phyloP scores from a whole-genome alignment of 495 filamentous ascomycete genomes.

The Penicillium soppii region DNA sequence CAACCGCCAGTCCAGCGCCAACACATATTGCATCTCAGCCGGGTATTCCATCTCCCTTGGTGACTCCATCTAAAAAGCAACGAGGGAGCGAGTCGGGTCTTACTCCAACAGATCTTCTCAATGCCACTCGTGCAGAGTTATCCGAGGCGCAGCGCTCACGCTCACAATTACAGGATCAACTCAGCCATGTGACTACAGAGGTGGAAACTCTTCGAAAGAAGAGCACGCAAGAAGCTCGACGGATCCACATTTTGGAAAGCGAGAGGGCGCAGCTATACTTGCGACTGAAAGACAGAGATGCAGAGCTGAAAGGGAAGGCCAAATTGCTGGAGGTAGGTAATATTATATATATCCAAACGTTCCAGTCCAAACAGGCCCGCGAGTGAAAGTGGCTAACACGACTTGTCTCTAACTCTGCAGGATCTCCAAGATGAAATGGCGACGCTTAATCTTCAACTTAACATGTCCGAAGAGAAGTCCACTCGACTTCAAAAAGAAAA shows the following conservation, averaged over 20 bases:
- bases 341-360: not conserved
- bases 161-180: conserved; percentile 58
- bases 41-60: conserved; percentile 12
- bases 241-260: conserved; percentile 58
- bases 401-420: conserved; percentile 30
- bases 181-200: conserved; percentile 60
- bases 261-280: conserved; percentile 60
- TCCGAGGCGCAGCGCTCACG: conserved; percentile 73
- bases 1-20: not conserved
- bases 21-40: conserved; percentile 17
- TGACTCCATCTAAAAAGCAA: conserved; percentile 25
- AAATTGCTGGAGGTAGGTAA: conserved; percentile 69
- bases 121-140: conserved; percentile 60
- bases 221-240: conserved; percentile 52
- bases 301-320: conserved; percentile 79
- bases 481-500: conserved; percentile 77
- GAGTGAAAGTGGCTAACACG: conserved; percentile 2
- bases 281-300: conserved; percentile 74
- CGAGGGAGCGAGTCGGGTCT: conserved; percentile 15
- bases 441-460: conserved; percentile 79
- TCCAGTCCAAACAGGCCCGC: not conserved
- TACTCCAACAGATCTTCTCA: conserved; percentile 36
- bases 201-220: conserved; percentile 58
- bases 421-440: conserved; percentile 90
- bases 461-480: conserved; percentile 73